Percentiles rank a stretch among this genome's conserved stretches.
phyloP scores from a whole-genome alignment of 2,329 filamentous ascomycete species.

The Dendrostoma leiphaemia region DNA sequence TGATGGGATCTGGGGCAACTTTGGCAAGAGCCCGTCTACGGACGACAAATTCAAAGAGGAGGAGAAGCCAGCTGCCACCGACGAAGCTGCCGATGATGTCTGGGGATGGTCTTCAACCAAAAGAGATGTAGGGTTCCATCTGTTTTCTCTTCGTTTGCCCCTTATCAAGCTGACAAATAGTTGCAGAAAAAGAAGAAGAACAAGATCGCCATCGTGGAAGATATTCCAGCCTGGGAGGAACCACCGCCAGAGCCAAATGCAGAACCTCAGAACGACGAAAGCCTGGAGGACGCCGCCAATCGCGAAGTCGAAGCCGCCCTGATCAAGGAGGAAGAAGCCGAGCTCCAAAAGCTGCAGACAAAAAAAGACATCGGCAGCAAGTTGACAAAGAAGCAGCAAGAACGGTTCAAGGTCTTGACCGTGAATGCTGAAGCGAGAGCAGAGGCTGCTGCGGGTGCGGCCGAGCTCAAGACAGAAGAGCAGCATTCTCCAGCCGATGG shows the following conservation, averaged over 20 bases:
- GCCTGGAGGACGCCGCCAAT: not conserved
- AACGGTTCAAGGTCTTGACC: constrained; percentile 9
- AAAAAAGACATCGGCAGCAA: constrained; percentile 11
- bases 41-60: constrained; percentile 25
- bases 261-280: not conserved
- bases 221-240: constrained; percentile 19
- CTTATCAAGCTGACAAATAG: not conserved
- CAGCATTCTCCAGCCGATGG: not conserved
- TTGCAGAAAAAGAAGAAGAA: constrained; percentile 28
- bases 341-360: constrained; percentile 26
- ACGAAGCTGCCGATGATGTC: constrained; percentile 20
- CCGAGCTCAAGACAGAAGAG: not conserved
- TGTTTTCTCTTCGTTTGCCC: not conserved
- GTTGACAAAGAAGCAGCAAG: constrained; percentile 11
- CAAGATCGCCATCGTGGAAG: constrained; percentile 19
- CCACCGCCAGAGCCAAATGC: constrained; percentile 1
- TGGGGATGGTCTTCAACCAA: constrained; percentile 17
- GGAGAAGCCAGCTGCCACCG: constrained; percentile 15
- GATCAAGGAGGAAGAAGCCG: constrained; percentile 27
- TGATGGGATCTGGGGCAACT: constrained; percentile 18
- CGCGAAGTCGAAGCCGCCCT: constrained; percentile 15
- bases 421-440: constrained; percentile 10
- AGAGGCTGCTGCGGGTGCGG: constrained; percentile 5
- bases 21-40: constrained; percentile 19
- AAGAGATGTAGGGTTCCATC: constrained; percentile 16